phyloP scores from a whole-genome alignment of 148 eudicot species.

The Fagopyrum esculentum region DNA sequence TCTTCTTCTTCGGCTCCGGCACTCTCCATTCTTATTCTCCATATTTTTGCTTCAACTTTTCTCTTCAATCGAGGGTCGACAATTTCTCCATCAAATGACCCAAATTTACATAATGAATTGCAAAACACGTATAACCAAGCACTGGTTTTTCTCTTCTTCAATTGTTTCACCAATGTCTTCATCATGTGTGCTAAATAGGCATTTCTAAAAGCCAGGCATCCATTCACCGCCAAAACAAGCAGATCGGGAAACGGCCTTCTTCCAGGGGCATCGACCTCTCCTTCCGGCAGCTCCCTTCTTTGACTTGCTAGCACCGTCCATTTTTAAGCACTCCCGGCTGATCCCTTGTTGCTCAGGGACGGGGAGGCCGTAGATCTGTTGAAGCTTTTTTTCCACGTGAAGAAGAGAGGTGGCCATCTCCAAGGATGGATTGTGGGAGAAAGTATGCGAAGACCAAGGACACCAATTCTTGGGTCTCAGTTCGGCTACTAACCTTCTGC shows the following conservation, averaged over 20 bases:
- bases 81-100: no score
- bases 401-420: constrained; percentile 47
- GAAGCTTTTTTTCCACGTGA: constrained; percentile 46
- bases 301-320: constrained; percentile 5
- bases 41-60: no score
- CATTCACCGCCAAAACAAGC: no score
- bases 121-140: no score
- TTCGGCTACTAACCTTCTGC: constrained; percentile 42
- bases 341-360: constrained; percentile 1
- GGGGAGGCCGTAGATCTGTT: constrained; percentile 49
- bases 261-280: constrained; percentile 13
- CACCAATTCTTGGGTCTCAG: constrained; percentile 28
- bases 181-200: no score
- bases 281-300: constrained; percentile 14
- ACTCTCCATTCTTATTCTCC: no score
- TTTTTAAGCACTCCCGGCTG: constrained; percentile 1
- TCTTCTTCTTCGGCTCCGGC: no score
- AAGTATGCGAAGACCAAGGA: constrained; percentile 45
- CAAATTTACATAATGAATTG: no score
- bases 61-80: no score
- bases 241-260: constrained; percentile 17
- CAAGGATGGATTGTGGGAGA: constrained; percentile 41
- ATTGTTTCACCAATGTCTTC: no score
- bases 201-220: no score
- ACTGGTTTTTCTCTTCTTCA: no score